These are phyloP conservation scores for Pochonia chlamydosporia DNA, from an alignment of 2,329 filamentous ascomycete genomes.

Conservation along the genomic window DNA sequence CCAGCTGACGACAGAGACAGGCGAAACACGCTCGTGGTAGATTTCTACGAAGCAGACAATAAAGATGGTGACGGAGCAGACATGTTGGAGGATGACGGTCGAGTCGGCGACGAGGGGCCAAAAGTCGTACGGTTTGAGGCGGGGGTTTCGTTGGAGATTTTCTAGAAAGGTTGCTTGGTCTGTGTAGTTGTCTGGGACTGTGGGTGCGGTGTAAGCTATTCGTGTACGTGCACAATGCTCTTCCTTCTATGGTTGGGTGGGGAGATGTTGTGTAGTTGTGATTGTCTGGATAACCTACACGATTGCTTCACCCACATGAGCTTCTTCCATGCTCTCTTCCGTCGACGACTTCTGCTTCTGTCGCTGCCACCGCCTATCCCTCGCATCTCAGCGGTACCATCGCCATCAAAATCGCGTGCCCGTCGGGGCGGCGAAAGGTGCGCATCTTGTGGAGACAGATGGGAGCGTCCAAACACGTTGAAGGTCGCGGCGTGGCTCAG, in stretches of 20 bases:
- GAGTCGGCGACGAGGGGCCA: constrained; percentile 94
- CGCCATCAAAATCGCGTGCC: constrained; percentile 21
- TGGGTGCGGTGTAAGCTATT: too few species aligned
- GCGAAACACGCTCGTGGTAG: constrained; percentile 78
- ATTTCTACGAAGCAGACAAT: constrained; percentile 91
- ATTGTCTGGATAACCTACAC: constrained; percentile 57
- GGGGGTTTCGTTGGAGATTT: constrained; percentile 88
- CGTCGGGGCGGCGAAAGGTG: constrained; percentile 62
- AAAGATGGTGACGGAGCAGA: constrained; percentile 92
- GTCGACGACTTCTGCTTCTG: constrained; percentile 59
- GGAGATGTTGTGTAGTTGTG: constrained; percentile 1
- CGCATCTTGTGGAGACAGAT: constrained; percentile 80
- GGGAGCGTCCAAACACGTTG: constrained; percentile 49
- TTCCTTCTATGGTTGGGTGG: too few species aligned
- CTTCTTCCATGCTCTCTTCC: constrained; percentile 84
- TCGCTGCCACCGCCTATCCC: constrained; percentile 48
- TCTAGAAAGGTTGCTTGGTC: constrained; percentile 96
- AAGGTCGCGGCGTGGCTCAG: constrained; percentile 24
- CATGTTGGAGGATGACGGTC: constrained; percentile 94
- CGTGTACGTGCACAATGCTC: too few species aligned
- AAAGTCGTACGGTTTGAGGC: constrained; percentile 92
- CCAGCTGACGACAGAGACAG: constrained; percentile 81
- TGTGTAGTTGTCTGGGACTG: constrained; percentile 97
- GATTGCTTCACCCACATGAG: constrained; percentile 96
- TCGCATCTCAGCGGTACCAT: constrained; percentile 31